Evolutionary conservation across 169 alveolate genomes (phyloP), one percentile per base, ranked within the genome.

Genomic region (Eimeria falciformis): DNA sequence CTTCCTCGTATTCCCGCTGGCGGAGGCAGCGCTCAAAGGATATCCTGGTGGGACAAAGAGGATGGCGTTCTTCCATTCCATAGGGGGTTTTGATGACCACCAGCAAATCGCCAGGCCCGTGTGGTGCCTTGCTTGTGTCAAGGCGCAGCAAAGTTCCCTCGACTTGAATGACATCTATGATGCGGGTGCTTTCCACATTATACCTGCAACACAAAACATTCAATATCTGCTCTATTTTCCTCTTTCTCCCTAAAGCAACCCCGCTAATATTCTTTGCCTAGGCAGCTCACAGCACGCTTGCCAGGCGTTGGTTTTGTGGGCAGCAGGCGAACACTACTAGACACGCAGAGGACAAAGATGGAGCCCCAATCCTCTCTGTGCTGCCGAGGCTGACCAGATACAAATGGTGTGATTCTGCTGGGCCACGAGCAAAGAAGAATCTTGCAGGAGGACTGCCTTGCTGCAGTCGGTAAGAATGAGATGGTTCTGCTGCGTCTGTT

Each of bases 381-480:
- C 40, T 33, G 40, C 40, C 40, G 40, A 33, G 0, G 40, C 40
- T 33, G 4, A 69, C 81, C 81, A 69, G 50, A 69, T 40, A 40
- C 1, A 69, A 6, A 69, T 69, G 47, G 9, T 33, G 81, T 29
- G 29, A 40, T 69, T 69, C 18, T 69, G 43, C 47, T 69, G 81
- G 47, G 81, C 81, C 23, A 69, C 81, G 50, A 69, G 81, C 25
- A 69, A 46, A 69, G 29, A 25, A 25, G 25, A 11, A 46, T 27
- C 23, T 25, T 18, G 12, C 47, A 69, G 47, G 50, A 69, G 11
- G 18, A 17, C 81, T n/a, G 81, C 81, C 3, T 69, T 27, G n/a
- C n/a, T n/a, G 43, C 81, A 69, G 81, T 69, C 50, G 50, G 29
- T 69, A 23, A 69, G 81, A 6, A 69, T 25, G 53, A 69, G 53